Percentiles rank a stretch among this genome's conserved stretches.
Evolutionary conservation across 306 rosid species (phyloP).

Genomic region (Dryas octopetala): DNA sequence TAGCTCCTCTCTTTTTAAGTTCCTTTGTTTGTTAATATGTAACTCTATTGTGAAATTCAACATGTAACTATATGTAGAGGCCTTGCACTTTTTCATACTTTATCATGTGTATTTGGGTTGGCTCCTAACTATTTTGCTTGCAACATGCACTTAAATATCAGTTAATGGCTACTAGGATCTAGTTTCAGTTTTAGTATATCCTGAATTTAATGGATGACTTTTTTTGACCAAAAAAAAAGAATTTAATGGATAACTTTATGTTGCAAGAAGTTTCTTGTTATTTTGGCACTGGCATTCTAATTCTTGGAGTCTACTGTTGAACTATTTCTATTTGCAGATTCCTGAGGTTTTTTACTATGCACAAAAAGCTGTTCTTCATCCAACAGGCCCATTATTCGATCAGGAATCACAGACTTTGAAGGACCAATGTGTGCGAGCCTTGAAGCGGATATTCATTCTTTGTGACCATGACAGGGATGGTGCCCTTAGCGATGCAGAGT

Average conservation of each 20-base stretch:
- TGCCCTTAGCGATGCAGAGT: slow-evolving; percentile 63
- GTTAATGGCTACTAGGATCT: slow-evolving; percentile 12
- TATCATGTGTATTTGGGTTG: not conserved
- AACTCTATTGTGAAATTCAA: not conserved
- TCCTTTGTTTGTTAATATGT: slow-evolving; percentile 4
- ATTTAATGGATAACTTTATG: not conserved
- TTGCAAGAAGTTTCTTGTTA: slow-evolving; percentile 7
- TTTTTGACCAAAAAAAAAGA: not conserved
- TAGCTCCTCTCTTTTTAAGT: not conserved
- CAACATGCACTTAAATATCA: not conserved
- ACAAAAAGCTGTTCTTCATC: slow-evolving; percentile 98
- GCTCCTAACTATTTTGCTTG: not conserved
- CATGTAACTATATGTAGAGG: not conserved
- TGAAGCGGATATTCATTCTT: slow-evolving; percentile 90
- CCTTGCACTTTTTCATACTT: not conserved
- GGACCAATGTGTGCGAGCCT: slow-evolving; percentile 91
- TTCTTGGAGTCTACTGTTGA: not conserved
- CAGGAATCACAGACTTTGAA: slow-evolving; percentile 93
- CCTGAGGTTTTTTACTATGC: slow-evolving; percentile 98
- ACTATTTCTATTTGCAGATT: slow-evolving; percentile 50
- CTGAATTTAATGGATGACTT: not conserved
- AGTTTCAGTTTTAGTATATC: slow-evolving; percentile 18
- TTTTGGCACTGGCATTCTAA: slow-evolving; percentile 8
- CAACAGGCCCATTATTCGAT: slow-evolving; percentile 93
- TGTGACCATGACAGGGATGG: slow-evolving; percentile 97